Evolutionary conservation across 2,329 filamentous ascomycete genomes (phyloP).

Genomic region (Nemania sp.): DNA sequence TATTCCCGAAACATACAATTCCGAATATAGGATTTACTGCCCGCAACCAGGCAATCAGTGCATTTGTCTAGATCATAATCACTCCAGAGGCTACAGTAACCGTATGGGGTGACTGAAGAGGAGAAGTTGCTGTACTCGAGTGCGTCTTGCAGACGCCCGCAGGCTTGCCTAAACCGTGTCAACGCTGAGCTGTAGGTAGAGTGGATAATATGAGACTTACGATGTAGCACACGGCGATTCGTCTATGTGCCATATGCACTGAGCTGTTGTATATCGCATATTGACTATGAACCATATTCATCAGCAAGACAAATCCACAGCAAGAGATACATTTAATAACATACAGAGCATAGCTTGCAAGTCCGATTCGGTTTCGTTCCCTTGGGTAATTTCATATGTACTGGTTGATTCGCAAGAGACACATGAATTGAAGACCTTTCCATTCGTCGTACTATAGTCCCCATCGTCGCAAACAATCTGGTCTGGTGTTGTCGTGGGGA

Average conservation of each 20-base stretch:
- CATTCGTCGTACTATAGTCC: conserved; percentile 55
- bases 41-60: conserved; percentile 59
- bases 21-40: conserved; percentile 57
- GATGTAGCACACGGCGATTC: conserved; percentile 64
- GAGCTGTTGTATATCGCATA: conserved; percentile 65
- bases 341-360: conserved; percentile 67
- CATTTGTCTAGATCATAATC: conserved; percentile 58
- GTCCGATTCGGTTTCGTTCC: conserved; percentile 59
- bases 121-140: conserved; percentile 64
- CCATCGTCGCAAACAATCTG: conserved; percentile 63
- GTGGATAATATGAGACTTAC: conserved; percentile 53
- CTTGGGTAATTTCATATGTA: conserved; percentile 55
- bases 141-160: conserved; percentile 60
- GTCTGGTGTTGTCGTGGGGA: conserved; percentile 58
- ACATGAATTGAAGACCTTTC: conserved; percentile 65
- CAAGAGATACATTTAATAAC: conserved; percentile 45
- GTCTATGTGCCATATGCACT: conserved; percentile 67
- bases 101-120: conserved; percentile 58
- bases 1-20: conserved; percentile 61
- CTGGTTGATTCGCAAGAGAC: conserved; percentile 66
- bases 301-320: conserved; percentile 32
- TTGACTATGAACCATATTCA: conserved; percentile 61
- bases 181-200: conserved; percentile 36
- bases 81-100: conserved; percentile 66
- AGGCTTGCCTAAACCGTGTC: conserved; percentile 61